Percentiles rank a stretch among this genome's conserved stretches.
Conservation (phyloP, 495 filamentous ascomycete species). For the Aspergillus ostianus region DNA sequence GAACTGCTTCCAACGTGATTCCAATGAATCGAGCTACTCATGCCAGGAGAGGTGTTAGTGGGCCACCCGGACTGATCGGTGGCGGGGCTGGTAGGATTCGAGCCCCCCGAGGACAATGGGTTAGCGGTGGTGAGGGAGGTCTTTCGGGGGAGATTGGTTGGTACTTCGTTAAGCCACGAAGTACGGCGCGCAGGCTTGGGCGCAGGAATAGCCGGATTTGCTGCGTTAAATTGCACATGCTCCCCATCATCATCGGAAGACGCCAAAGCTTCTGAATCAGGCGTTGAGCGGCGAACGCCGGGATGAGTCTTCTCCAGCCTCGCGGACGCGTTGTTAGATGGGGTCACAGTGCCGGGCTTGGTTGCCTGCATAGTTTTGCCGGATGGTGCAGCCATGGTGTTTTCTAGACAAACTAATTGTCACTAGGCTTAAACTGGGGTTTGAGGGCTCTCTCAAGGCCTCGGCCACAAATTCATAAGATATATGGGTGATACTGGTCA, state of each 20-base stretch:
- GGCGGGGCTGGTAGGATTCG: slow-evolving; percentile 72
- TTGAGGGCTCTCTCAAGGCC: not conserved
- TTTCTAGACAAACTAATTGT: slow-evolving; percentile 9
- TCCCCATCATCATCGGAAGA: slow-evolving; percentile 89
- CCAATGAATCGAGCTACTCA: slow-evolving; percentile 56
- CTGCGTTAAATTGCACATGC: slow-evolving; percentile 36
- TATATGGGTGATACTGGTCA: not conserved
- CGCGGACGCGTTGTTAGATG: slow-evolving; percentile 48
- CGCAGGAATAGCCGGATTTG: slow-evolving; percentile 32
- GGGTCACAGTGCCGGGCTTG: slow-evolving; percentile 34
- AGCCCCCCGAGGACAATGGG: slow-evolving; percentile 71
- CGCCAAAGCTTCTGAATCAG: slow-evolving; percentile 87
- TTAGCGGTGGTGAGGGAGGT: slow-evolving; percentile 45
- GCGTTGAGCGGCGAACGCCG: slow-evolving; percentile 72
- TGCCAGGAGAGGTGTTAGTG: slow-evolving; percentile 40
- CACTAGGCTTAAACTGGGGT: not conserved
- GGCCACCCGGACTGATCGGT: slow-evolving; percentile 71
- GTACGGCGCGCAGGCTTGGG: slow-evolving; percentile 48
- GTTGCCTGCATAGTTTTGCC: slow-evolving; percentile 23
- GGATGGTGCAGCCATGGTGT: slow-evolving; percentile 35
- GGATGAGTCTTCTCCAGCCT: slow-evolving; percentile 70
- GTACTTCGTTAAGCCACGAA: slow-evolving; percentile 56
- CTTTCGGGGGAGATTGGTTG: slow-evolving; percentile 45
- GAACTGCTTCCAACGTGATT: slow-evolving; percentile 54
- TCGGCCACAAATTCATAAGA: not conserved